Evolutionary conservation across 2,329 filamentous ascomycete genomes (phyloP).

Genomic region (Aspergillus jensenii): DNA sequence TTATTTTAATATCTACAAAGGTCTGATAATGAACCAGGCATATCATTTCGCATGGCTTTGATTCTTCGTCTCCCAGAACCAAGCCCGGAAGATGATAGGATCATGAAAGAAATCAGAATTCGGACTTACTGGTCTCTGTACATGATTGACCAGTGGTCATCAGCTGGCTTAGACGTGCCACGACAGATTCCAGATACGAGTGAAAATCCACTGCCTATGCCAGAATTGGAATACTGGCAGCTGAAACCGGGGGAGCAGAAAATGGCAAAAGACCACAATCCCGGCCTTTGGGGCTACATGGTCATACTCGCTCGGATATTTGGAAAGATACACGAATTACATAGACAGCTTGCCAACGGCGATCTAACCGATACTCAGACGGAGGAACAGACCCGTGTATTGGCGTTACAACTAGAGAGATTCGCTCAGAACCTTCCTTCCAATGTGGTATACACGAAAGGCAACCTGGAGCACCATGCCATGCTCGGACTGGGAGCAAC

Average conservation of each 20-base stretch:
- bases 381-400: neutral
- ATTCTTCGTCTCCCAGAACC: neutral
- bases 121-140: slow-evolving; percentile 3
- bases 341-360: neutral
- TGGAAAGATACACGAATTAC: neutral
- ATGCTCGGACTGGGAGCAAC: neutral
- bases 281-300: neutral
- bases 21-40: neutral
- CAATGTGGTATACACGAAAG: neutral
- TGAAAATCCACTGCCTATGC: neutral
- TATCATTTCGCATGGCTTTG: neutral
- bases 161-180: neutral
- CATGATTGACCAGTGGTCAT: slow-evolving; percentile 1
- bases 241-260: neutral
- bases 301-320: neutral
- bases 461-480: neutral
- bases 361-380: neutral
- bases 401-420: neutral
- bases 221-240: neutral
- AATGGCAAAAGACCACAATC: neutral
- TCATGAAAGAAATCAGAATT: neutral
- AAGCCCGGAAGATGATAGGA: neutral
- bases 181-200: neutral
- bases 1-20: neutral
- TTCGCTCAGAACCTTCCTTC: neutral